Base-by-base conservation (phyloP, 164 flowering plant species). In the Malania oleifera region DNA sequence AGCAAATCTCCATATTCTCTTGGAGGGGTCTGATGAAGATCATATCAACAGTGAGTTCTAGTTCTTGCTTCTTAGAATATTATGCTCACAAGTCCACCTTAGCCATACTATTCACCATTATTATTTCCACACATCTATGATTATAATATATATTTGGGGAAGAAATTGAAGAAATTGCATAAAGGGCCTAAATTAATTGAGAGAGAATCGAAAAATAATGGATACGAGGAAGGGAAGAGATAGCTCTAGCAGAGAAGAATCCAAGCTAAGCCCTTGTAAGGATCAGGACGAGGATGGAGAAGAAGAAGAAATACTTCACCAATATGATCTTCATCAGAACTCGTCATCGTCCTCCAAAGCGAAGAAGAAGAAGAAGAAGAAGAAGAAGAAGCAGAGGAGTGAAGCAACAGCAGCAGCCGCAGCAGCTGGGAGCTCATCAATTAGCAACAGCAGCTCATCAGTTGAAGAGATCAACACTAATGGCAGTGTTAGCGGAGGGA, bases 381-480 rank as follows among this genome's bases (percentile, higher is more conserved):
- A 3, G 14, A 25, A 26, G 35, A 31, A 25, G 57, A 11, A 24
- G 17, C 14, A 17, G 3, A 50, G 64, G 24, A 57, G 46, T 69
- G 63, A 60, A 62, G n/a, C n/a, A n/a, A n/a, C n/a, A n/a, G n/a
- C n/a, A n/a, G n/a, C n/a, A n/a, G n/a, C n/a, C n/a, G n/a, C n/a
- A 11, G n/a, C 3, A 24, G 53, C 28, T 5, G 54, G 51, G 41
- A 67, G 76, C 45, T 75, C 74, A 2, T n/a, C n/a, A n/a, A n/a
- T n/a, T n/a, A 83, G 91, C 76, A 82, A 77, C 56, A 89, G 91
- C 74, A 89, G n/a, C n/a, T n/a, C n/a, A n/a, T n/a, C 96, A 17
- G 84, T 84, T 7, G 96, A 86, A 60, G 93, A 84, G 77, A 77
- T 46, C 14, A 15, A 25, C 1, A 50, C 4, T 11, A 24, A 50